Conservation (phyloP, 768 basidiomycete genomes). For the Paxillus involutus region DNA sequence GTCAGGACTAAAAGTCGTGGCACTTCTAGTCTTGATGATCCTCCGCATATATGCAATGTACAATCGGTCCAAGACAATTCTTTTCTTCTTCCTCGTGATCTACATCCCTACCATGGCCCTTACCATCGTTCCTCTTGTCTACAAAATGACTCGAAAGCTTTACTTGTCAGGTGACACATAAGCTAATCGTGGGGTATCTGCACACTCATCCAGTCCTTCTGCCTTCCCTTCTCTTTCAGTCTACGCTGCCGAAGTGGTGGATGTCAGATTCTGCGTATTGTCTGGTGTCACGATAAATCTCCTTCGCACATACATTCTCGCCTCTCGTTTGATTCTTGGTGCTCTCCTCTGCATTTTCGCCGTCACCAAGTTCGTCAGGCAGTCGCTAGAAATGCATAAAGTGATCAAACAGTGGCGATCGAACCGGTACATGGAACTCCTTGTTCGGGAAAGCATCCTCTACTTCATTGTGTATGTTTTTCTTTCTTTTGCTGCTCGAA, state of each 20-base stretch:
- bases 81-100: constrained; percentile 2
- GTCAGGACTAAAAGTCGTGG: background rate
- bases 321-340: constrained; percentile 10
- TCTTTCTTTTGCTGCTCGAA: background rate
- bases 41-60: constrained; percentile 19
- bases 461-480: constrained; percentile 18
- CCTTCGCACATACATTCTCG: background rate
- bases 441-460: constrained; percentile 13
- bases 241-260: background rate
- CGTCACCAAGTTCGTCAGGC: constrained; percentile 1
- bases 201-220: background rate
- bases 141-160: background rate
- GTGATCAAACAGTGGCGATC: constrained; percentile 4
- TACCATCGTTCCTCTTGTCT: background rate
- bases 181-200: no score
- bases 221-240: background rate
- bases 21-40: constrained; percentile 15
- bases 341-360: constrained; percentile 10
- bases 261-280: background rate
- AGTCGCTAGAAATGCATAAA: constrained; percentile 10
- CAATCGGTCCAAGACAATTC: constrained; percentile 4
- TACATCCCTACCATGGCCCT: background rate
- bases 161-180: constrained; percentile 3
- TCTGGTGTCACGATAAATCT: background rate
- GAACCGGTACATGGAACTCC: constrained; percentile 14